Percentiles rank a stretch among this genome's conserved stretches.
These are phyloP conservation scores for Olyra latifolia DNA, from an alignment of 176 grass and related monocot genomes.

Conservation along the genomic window DNA sequence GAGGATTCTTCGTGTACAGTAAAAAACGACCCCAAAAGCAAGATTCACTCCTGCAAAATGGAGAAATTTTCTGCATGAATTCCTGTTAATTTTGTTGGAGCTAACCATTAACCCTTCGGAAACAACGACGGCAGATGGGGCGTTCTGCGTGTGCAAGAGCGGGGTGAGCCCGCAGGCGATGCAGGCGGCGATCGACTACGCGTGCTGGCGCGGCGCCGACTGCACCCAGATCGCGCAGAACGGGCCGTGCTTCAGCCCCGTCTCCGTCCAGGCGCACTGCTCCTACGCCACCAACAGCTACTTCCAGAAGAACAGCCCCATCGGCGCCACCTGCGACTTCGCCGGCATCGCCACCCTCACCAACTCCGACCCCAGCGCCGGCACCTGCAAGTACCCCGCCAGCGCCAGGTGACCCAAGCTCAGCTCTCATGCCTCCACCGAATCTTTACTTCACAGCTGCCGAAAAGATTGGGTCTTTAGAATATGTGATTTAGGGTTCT, in stretches of 20 bases:
- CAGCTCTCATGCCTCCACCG: background rate
- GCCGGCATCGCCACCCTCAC: constrained; percentile 46
- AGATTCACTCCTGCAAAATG: too few relatives aligned
- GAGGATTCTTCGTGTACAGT: too few relatives aligned
- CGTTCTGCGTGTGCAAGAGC: constrained; percentile 72
- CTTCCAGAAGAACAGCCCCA: constrained; percentile 58
- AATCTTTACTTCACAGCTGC: background rate
- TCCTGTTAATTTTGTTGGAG: too few relatives aligned
- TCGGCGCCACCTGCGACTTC: constrained; percentile 67
- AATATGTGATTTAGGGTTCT: background rate
- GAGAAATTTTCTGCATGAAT: too few relatives aligned
- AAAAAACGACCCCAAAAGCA: too few relatives aligned
- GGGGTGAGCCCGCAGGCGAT: constrained; percentile 37
- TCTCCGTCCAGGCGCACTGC: constrained; percentile 56
- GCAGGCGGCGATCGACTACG: constrained; percentile 89
- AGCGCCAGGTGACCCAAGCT: background rate
- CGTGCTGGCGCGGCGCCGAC: constrained; percentile 78
- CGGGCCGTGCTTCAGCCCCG: constrained; percentile 51
- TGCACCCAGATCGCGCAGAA: constrained; percentile 45
- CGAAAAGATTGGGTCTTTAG: background rate
- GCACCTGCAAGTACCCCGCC: constrained; percentile 46
- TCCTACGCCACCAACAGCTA: constrained; percentile 82
- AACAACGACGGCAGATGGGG: too few relatives aligned
- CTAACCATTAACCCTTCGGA: too few relatives aligned
- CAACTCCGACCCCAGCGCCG: constrained; percentile 52